phyloP scores from a whole-genome alignment of 108 stramenopile genomes.

The Cyclostephanos tholiformis region DNA sequence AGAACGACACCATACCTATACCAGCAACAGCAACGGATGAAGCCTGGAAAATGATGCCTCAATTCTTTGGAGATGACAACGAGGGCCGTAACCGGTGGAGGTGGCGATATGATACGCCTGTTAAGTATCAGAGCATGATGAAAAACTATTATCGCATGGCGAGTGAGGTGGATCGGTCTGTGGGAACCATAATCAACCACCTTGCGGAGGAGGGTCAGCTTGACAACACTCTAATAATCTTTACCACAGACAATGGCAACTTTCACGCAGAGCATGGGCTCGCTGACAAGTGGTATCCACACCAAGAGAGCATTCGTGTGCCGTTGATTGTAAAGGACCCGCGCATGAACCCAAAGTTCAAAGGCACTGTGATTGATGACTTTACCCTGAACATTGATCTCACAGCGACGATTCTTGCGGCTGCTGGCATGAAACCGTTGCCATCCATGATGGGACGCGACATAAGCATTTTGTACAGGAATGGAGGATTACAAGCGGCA shows the following conservation, averaged over 20 bases:
- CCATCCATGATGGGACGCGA: constrained; percentile 70
- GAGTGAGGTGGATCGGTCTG: constrained; percentile 74
- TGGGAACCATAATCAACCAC: constrained; percentile 53
- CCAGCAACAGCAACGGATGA: constrained; percentile 57
- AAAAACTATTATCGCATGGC: constrained; percentile 83
- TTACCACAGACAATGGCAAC: constrained; percentile 75
- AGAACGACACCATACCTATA: constrained; percentile 60
- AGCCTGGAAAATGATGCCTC: constrained; percentile 56
- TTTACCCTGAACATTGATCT: constrained; percentile 77
- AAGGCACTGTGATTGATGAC: constrained; percentile 54
- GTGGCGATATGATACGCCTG: constrained; percentile 61
- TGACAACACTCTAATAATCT: constrained; percentile 70
- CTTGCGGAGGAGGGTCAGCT: constrained; percentile 51
- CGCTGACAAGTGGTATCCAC: constrained; percentile 80
- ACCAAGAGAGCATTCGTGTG: constrained; percentile 73
- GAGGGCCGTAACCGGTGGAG: constrained; percentile 72
- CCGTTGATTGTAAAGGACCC: constrained; percentile 75
- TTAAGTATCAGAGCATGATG: constrained; percentile 71
- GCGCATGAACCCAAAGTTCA: constrained; percentile 54
- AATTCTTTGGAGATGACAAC: constrained; percentile 61
- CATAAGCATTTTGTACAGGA: constrained; percentile 64
- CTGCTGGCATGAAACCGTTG: constrained; percentile 58
- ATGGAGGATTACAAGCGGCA: constrained; percentile 25
- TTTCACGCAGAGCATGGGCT: constrained; percentile 64
- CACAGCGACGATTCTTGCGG: constrained; percentile 63